Evolutionary conservation across 345 rosid genomes (phyloP).

Genomic region (Erysimum cheiranthoides): DNA sequence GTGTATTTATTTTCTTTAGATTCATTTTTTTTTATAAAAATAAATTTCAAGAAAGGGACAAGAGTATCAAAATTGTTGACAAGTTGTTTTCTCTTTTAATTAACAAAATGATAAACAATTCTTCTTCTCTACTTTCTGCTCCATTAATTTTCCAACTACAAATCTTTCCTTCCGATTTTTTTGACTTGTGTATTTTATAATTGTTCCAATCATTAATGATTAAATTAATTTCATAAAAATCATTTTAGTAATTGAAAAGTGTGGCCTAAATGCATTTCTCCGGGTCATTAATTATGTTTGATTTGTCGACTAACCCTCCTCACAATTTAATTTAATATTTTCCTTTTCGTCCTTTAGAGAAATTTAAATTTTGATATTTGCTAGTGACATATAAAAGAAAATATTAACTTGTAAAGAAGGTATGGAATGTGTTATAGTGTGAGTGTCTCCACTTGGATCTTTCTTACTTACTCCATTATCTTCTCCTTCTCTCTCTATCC

Average conservation of each 20-base stretch:
- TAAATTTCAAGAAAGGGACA: constrained; percentile 29
- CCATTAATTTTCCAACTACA: constrained; percentile 38
- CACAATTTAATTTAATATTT: not conserved
- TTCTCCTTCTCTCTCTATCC: constrained; percentile 20
- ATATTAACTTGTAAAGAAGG: constrained; percentile 34
- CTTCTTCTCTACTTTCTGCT: constrained; percentile 38
- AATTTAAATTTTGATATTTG: not conserved
- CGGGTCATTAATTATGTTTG: constrained; percentile 33
- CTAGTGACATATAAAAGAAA: not conserved
- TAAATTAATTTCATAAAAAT: constrained; percentile 1
- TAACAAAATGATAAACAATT: constrained; percentile 30
- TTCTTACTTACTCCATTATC: constrained; percentile 41
- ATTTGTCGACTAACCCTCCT: constrained; percentile 23
- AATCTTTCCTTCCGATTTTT: constrained; percentile 12
- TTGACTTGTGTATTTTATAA: constrained; percentile 22
- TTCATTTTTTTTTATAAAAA: not conserved
- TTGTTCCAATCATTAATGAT: constrained; percentile 17
- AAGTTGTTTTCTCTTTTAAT: constrained; percentile 41
- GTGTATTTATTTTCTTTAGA: not conserved
- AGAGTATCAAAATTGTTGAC: constrained; percentile 34
- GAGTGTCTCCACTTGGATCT: constrained; percentile 39
- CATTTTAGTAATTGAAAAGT: constrained; percentile 21
- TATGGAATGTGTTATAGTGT: constrained; percentile 36
- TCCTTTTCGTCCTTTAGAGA: not conserved
- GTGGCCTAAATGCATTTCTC: constrained; percentile 26